Base-by-base conservation (phyloP, 2,329 filamentous ascomycete species). In the Sporothrix variecibatus region DNA sequence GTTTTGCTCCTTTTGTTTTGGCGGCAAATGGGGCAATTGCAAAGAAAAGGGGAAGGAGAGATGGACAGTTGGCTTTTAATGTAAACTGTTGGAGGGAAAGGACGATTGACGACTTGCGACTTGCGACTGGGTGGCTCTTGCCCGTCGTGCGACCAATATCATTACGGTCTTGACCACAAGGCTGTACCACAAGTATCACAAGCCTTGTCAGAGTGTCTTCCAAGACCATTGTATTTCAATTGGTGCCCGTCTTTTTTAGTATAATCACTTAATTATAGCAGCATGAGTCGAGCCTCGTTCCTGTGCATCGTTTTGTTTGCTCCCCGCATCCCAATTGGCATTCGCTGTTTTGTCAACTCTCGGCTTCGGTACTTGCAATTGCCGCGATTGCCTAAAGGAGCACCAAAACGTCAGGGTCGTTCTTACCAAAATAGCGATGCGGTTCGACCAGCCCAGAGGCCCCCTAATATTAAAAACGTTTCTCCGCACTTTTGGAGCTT, bases 301-400 rank as follows among this genome's bases (percentile, higher is more conserved):
- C 6, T 34, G 34, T 34, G 34, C 34, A 34, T 34, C 8, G 34
- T 34, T 5, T 34, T 23, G 31, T 40, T 28, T 17, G n/a, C 68
- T 71, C 15, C 60, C 60, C 34, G 60, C 60, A 40, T 26, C 23
- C 60, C n/a, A 34, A 31, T 20, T 26, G n/a, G 20, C 31, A 43
- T 46, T 34, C 34, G 34, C 9, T 17, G 46, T 31, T 28, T 31
- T 34, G 40, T 72, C 69, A 8, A 67, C n/a, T 60, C 34, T 65
- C 68, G 68, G 60, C 64, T 74, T 74, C 73, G 73, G 73, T 28
- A 69, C 46, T 72, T 74, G 64, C 73, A 74, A 74, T 40, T 74
- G 73, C 73, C 73, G 73, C 3, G 28, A 38, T 31, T 49, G 26
- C 43, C 49, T 71, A 72, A 74, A 67, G 43, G 9, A 64, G 62